Evolutionary conservation across 148 eudicot species (phyloP).

Genomic region (Fagopyrum esculentum): DNA sequence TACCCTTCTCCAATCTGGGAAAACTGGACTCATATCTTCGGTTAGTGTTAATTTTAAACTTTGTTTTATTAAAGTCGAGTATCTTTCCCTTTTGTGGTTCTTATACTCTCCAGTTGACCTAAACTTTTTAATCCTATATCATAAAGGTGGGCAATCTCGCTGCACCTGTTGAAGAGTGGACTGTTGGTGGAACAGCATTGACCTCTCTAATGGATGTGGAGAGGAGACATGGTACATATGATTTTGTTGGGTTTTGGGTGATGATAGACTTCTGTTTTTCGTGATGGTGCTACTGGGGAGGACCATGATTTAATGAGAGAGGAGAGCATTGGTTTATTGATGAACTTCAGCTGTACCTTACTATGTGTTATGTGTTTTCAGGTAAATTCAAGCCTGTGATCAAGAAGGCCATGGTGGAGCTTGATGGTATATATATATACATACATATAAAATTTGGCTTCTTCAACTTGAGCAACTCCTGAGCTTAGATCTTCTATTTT

Average conservation of each 20-base stretch:
- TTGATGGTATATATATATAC: slow-evolving; percentile 47
- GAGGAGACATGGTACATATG: slow-evolving; percentile 84
- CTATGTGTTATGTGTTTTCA: slow-evolving; percentile 22
- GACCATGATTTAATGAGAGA: too few species aligned
- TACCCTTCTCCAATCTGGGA: slow-evolving; percentile 85
- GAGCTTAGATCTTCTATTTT: slow-evolving; percentile 13
- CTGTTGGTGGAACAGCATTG: slow-evolving; percentile 98
- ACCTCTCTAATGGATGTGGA: slow-evolving; percentile 96
- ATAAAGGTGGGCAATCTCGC: slow-evolving; percentile 86
- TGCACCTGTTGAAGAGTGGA: slow-evolving; percentile 97
- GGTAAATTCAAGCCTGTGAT: slow-evolving; percentile 99
- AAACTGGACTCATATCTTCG: slow-evolving; percentile 92
- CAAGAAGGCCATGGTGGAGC: slow-evolving; percentile 99
- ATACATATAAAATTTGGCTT: background rate
- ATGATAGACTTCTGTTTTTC: background rate
- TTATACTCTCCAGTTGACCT: background rate
- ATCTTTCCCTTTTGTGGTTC: background rate
- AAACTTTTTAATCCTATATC: background rate
- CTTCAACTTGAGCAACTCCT: background rate
- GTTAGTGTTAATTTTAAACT: slow-evolving; percentile 27
- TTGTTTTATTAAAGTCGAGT: background rate
- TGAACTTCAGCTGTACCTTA: background rate
- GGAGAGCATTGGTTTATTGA: background rate
- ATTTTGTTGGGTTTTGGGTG: background rate
- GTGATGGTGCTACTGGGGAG: background rate